Conservation (phyloP, 805 yeast species). For the Ogataea corticis region DNA sequence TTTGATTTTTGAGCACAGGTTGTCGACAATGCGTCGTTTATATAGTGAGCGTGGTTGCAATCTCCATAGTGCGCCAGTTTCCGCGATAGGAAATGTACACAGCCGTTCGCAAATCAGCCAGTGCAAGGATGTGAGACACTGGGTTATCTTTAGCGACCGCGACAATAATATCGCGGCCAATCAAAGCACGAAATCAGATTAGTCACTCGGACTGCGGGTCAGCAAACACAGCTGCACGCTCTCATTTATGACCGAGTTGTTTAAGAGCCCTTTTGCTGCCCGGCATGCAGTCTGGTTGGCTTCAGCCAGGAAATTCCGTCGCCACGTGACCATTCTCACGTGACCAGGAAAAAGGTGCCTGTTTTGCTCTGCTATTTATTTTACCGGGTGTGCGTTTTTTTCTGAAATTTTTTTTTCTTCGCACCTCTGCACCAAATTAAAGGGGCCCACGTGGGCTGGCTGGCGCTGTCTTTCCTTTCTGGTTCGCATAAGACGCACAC, state of each 20-base stretch:
- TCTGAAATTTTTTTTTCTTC: neutral
- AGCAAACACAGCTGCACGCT: too few relatives aligned
- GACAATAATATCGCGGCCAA: too few relatives aligned
- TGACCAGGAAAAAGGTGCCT: neutral
- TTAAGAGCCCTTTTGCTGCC: too few relatives aligned
- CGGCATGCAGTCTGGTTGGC: too few relatives aligned
- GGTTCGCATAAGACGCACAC: neutral
- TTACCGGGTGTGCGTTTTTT: neutral
- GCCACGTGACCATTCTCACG: neutral
- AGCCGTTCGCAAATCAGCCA: neutral
- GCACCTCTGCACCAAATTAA: neutral
- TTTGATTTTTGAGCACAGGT: neutral
- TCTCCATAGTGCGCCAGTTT: neutral
- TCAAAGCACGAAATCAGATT: too few relatives aligned
- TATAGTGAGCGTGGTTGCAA: neutral
- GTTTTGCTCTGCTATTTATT: neutral
- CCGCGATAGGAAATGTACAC: constrained; percentile 4
- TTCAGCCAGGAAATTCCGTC: too few relatives aligned
- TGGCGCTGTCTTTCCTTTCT: constrained; percentile 1
- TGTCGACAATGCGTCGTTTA: neutral
- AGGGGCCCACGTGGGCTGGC: constrained; percentile 2
- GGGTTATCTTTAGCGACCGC: too few relatives aligned
- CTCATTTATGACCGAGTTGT: too few relatives aligned
- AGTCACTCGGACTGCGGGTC: too few relatives aligned
- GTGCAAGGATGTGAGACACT: neutral